Base-by-base conservation (phyloP, 2,329 filamentous ascomycete species). In the Pyricularia grisea region DNA sequence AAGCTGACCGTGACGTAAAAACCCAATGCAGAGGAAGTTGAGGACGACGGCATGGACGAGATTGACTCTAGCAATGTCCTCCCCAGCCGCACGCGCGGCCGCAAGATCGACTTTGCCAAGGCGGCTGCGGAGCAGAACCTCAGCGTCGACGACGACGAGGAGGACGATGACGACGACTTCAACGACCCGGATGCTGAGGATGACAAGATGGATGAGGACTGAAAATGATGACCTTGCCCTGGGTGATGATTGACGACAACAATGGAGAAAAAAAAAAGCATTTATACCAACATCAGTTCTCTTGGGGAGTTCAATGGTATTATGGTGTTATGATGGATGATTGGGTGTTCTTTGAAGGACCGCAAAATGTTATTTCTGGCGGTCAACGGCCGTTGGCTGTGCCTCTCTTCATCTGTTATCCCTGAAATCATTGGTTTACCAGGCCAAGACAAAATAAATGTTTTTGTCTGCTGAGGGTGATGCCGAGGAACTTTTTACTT, bases 21-120 rank as follows among this genome's bases (percentile, higher is more conserved):
- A 25, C 14, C 4, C 72, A 69, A 72, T 36, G 65, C 79, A 81
- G 85, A 82, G 69, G 90, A 90, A 74, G 91, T 92, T 68, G 90
- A 91, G 64, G 92, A 93, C 69, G 86, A 92, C 76, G 91, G 92
- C 79, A 87, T 97, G 85, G 92, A 96, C 78, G 94, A 94, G 81
- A 97, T 99, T 78, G 92, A 97, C 78, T 83, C 87, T 69, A 87
- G 87, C 78, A 98, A 98, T 86, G 97, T 98, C 79, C 89, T 98
- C 77, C 90, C 90, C 72, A 88, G 90, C 75, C 94, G 95, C 80
- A 98, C 94, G 72, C 94, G 94, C 76, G 94, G 94, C 77, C 92
- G 92, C 80, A 86, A 89, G 76, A 97, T 98, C 78, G 92, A 98
- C 85, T 98, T 92, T 81, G 91, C 91, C 76, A 93, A 97, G 83